Percentiles rank a stretch among this genome's conserved stretches.
These are phyloP conservation scores for Lepiota brunneoincarnata DNA, from an alignment of 768 basidiomycete genomes.

Conservation along the genomic window DNA sequence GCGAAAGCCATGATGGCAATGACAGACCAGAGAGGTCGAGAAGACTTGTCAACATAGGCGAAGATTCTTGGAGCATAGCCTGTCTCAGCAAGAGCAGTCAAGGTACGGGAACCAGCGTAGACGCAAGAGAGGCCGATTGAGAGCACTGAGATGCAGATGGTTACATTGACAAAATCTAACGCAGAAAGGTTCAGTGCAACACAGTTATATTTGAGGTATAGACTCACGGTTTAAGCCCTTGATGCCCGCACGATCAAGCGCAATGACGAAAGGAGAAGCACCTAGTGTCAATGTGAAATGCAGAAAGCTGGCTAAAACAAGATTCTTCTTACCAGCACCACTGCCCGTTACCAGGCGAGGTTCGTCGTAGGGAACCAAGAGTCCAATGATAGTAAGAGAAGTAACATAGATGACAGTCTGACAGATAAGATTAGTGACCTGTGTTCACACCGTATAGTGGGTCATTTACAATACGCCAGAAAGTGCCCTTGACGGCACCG, in stretches of 20 bases:
- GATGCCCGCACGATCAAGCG: slow-evolving; percentile 36
- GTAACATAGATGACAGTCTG: slow-evolving; percentile 44
- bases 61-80: slow-evolving; percentile 45
- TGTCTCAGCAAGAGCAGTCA: slow-evolving; percentile 44
- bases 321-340: slow-evolving; percentile 24
- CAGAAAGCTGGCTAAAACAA: too few relatives aligned
- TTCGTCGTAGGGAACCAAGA: slow-evolving; percentile 35
- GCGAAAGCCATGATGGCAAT: slow-evolving; percentile 34
- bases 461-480: slow-evolving; percentile 42
- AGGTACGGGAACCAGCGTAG: slow-evolving; percentile 43
- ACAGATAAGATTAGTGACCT: not conserved
- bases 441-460: not conserved
- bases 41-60: slow-evolving; percentile 44
- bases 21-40: slow-evolving; percentile 42
- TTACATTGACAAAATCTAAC: slow-evolving; percentile 40
- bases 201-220: not conserved
- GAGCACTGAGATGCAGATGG: slow-evolving; percentile 44
- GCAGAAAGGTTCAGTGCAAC: not conserved
- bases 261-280: slow-evolving; percentile 46
- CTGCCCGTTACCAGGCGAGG: slow-evolving; percentile 32
- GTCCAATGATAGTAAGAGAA: slow-evolving; percentile 42
- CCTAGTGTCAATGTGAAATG: slow-evolving; percentile 8
- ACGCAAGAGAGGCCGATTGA: slow-evolving; percentile 45
- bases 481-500: slow-evolving; percentile 43
- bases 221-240: slow-evolving; percentile 38